Base-by-base conservation (phyloP, 164 flowering plant species). In the Magnolia officinalis region DNA sequence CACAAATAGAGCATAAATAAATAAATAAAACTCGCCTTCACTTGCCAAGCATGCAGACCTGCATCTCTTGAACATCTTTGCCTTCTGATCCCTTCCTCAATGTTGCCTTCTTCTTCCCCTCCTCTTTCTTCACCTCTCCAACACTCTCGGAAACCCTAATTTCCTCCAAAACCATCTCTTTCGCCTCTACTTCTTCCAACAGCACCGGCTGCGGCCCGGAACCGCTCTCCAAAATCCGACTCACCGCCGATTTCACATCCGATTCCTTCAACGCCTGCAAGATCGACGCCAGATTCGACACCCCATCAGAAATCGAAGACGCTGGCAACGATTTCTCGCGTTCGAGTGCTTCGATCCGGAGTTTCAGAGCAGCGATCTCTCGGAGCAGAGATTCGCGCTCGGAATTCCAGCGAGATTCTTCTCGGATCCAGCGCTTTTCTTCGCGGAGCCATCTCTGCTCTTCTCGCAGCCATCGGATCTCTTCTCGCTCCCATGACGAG, bases 21-120 rank as follows among this genome's bases (percentile, higher is more conserved):
- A 67, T 67, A 67, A 67, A 67, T 21, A 52, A 16, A 55, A 77
- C 76, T 77, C 76, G 76, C 79, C 79, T 77, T 77, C 65, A 67
- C 29, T 21, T 49, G 19, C 23, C 50, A 64, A 74, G 50, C 86
- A 67, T 26, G 81, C 88, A 83, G 77, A 94, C 97, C 97, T 95
- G 98, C 94, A 95, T 79, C 64, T 55, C 86, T 81, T 80, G 88
- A 68, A 95, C 98, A 20, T 90, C 90, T 16, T 87, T 93, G 75
- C 98, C 98, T 90, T 95, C 98, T 2, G 94, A 83, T 45, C 98
- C 98, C 66, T 13, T 80, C 80, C 90, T 88, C 85, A 94, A 77
- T 4, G 84, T 55, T 37, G 55, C 66, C 71, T 83, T 87, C 84
- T 72, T 63, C 78, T 19, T 76, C 73, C 74, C 64, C 16, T 29